Base-by-base conservation (phyloP, 108 stramenopile genomes). In the Cyclostephanos tholiformis region DNA sequence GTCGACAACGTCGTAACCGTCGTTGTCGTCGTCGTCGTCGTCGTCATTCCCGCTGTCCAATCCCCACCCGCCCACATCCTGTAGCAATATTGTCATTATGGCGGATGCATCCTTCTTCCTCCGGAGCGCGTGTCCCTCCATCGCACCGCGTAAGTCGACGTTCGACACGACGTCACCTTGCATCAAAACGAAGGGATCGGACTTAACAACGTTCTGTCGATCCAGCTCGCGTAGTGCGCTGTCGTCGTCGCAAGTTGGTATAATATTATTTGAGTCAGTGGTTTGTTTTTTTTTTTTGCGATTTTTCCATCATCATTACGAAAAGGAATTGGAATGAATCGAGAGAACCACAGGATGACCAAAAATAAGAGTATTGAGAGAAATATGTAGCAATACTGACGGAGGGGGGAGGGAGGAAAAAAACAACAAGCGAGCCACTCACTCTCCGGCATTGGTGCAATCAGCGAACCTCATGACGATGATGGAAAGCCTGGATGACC, bases 151-250 rank as follows among this genome's bases (percentile, higher is more conserved):
- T 39, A 99, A 59, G 68, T 97, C 89, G 49, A 98, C 86, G 80
- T 97, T 97, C 59, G 95, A 86, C 11, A 99, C 86, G 14, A 96
- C 95, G 84, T 99, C 97, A 6, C 96, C 97, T 64, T 76, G 83
- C 74, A 98, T 87, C n/a, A 99, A 76, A 0, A 99, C 71, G 75
- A 99, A 99, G 4, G 99, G 99, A 85, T 98, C 97, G 29, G 88
- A 89, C 60, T 97, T 87, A 51, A 99, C 86, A n/a, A 96, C 61
- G 70, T 93, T 92, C n/a, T 89, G 80, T 65, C 88, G 85, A 75
- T 99, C 97, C 43, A 99, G 74, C 76, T 99, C 97, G 16, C 99
- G 88, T 20, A 99, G 73, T 6, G 97, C 97, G 69, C 61, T 62
- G 61, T 11, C 14, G 2, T 46, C 13, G 16, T 46, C 16, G 13